Base-by-base conservation (phyloP, 2,329 filamentous ascomycete genomes). In the Epichloe glyceriae region DNA sequence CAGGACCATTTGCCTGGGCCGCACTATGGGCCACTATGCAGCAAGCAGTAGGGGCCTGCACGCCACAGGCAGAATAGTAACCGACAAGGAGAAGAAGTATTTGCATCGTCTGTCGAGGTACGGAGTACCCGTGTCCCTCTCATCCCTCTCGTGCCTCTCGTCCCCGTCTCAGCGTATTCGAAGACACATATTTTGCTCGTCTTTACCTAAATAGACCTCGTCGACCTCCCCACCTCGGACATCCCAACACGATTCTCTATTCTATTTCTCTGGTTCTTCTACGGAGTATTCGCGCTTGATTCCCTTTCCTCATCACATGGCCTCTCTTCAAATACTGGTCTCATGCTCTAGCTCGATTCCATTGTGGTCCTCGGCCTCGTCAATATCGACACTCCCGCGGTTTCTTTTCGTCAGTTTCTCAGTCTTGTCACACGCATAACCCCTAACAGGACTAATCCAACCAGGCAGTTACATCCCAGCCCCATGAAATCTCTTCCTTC, bases 191-290 rank as follows among this genome's bases (percentile, higher is more conserved):
- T 26, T 43, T 14, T 39, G 30, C 26, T 14, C 30, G 14, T 17
- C 19, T 17, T 51, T 40, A 34, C 34, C 46, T 46, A 51, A 51
- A 53, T 49, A 49, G 19, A 38, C 40, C 52, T 50, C 19, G 39
- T 46, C 49, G 19, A 45, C 45, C 33, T 43, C 15, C 35, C 22
- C 41, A 34, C 39, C 34, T 19, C 15, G 40, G 19, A 4, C 22
- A 5, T 38, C 17, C n/a, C 34, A n/a, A 17, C 40, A 34, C 12
- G 5, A 14, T 22, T 26, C 38, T 47, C 33, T 46, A 39, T n/a
- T 48, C 33, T 37, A 30, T 33, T 20, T 45, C 41, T 41, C 33
- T 35, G 30, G 15, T 20, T 22, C 37, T 30, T 48, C 12, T 14
- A 26, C 22, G 7, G 22, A 26, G 7, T 26, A 17, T n/a, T 15